Percentiles rank a stretch among this genome's conserved stretches.
Evolutionary conservation across 2,329 filamentous ascomycete species (phyloP).

Genomic region (Claviceps maximensis): DNA sequence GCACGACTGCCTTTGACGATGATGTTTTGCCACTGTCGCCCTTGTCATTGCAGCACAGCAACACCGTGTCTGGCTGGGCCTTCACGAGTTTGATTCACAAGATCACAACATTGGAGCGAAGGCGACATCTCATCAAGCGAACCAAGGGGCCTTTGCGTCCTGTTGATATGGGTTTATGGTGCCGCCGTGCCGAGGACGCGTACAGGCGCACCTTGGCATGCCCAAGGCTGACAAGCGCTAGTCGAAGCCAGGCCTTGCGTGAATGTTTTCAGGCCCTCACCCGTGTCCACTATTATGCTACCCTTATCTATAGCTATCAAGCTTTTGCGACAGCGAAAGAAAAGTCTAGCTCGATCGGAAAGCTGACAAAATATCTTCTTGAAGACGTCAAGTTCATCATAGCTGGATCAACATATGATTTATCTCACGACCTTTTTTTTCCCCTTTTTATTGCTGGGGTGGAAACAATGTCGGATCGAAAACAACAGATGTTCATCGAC

Average conservation of each 20-base stretch:
- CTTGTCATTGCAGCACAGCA: neutral
- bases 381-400: conserved; percentile 2
- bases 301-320: conserved; percentile 11
- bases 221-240: conserved; percentile 6
- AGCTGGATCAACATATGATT: conserved; percentile 2
- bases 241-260: conserved; percentile 2
- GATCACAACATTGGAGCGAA: conserved; percentile 3
- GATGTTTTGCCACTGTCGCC: neutral
- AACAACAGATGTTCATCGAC: conserved; percentile 1
- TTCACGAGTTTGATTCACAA: conserved; percentile 5
- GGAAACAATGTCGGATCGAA: neutral
- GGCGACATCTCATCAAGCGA: neutral
- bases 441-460: conserved; percentile 7
- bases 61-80: conserved; percentile 4
- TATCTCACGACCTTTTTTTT: conserved; percentile 7
- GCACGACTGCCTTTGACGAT: conserved; percentile 4
- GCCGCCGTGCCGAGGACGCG: neutral
- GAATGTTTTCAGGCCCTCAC: conserved; percentile 8
- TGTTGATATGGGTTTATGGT: conserved; percentile 5
- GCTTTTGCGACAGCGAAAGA: conserved; percentile 5
- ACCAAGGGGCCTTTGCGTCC: neutral
- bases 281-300: conserved; percentile 9
- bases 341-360: neutral
- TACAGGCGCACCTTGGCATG: conserved; percentile 1
- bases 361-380: neutral